Evolutionary conservation across 192 early-diverging fungal genomes (phyloP).

Genomic region (Globomyces pollinis-pini): DNA sequence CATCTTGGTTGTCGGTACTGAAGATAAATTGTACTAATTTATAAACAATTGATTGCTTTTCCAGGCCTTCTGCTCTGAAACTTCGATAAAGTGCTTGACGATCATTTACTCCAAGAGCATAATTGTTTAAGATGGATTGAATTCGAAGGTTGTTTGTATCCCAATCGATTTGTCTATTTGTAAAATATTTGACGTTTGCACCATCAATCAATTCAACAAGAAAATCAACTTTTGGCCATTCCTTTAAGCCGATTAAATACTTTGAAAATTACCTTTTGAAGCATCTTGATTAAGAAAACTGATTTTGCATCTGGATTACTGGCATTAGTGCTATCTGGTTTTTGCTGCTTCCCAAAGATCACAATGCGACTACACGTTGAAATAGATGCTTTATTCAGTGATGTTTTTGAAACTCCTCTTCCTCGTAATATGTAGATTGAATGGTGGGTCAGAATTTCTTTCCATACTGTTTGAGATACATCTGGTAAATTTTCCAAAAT

Average conservation of each 20-base stretch:
- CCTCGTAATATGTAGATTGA: conserved; percentile 30
- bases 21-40: conserved; percentile 23
- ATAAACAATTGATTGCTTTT: conserved; percentile 20
- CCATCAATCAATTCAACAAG: conserved; percentile 41
- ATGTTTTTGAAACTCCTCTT: conserved; percentile 33
- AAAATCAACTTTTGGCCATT: conserved; percentile 37
- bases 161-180: conserved; percentile 23
- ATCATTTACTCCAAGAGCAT: conserved; percentile 36
- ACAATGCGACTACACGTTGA: conserved; percentile 29
- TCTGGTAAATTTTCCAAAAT: conserved; percentile 27
- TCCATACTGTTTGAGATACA: conserved; percentile 23
- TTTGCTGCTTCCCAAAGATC: conserved; percentile 32
- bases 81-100: conserved; percentile 37
- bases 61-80: conserved; percentile 23
- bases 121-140: conserved; percentile 44
- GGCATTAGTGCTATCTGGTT: conserved; percentile 6
- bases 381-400: conserved; percentile 28
- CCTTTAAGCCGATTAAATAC: conserved; percentile 27
- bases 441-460: conserved; percentile 22
- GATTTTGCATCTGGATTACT: conserved; percentile 37
- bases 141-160: conserved; percentile 38
- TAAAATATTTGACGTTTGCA: conserved; percentile 40
- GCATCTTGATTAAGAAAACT: conserved; percentile 46
- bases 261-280: conserved; percentile 28
- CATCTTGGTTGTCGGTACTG: background rate